These are phyloP conservation scores for Aspergillus ustus DNA, from an alignment of 2,329 filamentous ascomycete genomes.

Conservation along the genomic window DNA sequence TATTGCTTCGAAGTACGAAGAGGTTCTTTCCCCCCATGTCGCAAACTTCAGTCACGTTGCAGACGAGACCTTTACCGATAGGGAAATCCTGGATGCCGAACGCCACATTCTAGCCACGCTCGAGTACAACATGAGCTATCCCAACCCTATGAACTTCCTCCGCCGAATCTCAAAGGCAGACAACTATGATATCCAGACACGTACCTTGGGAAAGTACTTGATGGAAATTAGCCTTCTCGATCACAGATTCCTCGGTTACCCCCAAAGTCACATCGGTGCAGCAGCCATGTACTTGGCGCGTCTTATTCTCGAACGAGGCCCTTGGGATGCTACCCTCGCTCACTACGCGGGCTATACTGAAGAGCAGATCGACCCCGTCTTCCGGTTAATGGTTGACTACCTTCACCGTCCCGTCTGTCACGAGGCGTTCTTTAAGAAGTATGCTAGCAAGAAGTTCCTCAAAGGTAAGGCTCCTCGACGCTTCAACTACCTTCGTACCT, in stretches of 20 bases:
- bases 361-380: constrained; percentile 89
- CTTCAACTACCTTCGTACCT: background rate
- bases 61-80: constrained; percentile 93
- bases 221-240: constrained; percentile 97
- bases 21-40: constrained; percentile 94
- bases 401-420: constrained; percentile 87
- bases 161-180: constrained; percentile 98
- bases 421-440: constrained; percentile 99
- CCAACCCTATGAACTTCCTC: constrained; percentile 99
- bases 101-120: constrained; percentile 89
- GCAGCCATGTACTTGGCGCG: constrained; percentile 94
- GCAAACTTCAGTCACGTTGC: constrained; percentile 97
- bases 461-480: constrained; percentile 71
- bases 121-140: constrained; percentile 97
- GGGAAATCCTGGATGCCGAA: constrained; percentile 96
- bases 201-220: constrained; percentile 95
- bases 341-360: constrained; percentile 95
- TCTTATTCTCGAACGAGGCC: constrained; percentile 84
- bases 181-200: constrained; percentile 97
- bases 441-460: constrained; percentile 98
- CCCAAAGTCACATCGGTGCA: constrained; percentile 87
- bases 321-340: constrained; percentile 86
- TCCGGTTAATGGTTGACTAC: constrained; percentile 95
- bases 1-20: constrained; percentile 98
- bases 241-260: constrained; percentile 88